Conservation (phyloP, 352 stramenopile genomes). For the Globisporangium polare region DNA sequence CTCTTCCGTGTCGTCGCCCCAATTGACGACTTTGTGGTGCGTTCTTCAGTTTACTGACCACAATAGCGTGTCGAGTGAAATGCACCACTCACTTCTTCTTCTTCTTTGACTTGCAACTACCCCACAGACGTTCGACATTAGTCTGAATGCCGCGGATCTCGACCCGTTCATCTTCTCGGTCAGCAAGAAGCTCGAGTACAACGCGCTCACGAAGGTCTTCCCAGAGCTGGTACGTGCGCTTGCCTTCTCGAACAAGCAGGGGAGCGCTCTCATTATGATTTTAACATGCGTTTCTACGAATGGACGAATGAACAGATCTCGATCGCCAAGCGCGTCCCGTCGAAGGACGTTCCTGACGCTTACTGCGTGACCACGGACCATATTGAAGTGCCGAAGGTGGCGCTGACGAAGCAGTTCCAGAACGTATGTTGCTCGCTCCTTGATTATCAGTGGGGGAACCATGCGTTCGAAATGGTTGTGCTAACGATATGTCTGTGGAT, state of each 20-base stretch:
- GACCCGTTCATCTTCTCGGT: slow-evolving; percentile 72
- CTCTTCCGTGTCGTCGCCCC: slow-evolving; percentile 46
- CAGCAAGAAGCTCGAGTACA: slow-evolving; percentile 74
- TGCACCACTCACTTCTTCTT: background rate
- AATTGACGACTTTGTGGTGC: slow-evolving; percentile 14
- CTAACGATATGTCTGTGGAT: background rate
- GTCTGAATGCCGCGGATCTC: slow-evolving; percentile 47
- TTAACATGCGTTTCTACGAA: background rate
- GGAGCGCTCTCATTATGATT: background rate
- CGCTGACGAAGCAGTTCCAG: slow-evolving; percentile 47
- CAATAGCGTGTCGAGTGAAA: background rate
- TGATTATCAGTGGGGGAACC: background rate
- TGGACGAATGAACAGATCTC: slow-evolving; percentile 37
- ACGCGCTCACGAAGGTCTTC: slow-evolving; percentile 59
- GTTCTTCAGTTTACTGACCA: background rate
- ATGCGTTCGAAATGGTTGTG: background rate
- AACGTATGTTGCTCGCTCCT: slow-evolving; percentile 17
- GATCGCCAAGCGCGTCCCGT: slow-evolving; percentile 52
- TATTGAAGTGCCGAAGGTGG: slow-evolving; percentile 56
- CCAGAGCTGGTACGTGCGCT: slow-evolving; percentile 48
- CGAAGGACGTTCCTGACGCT: slow-evolving; percentile 51
- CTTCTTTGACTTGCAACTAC: background rate
- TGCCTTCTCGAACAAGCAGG: background rate
- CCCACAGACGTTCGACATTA: slow-evolving; percentile 62
- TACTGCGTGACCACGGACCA: slow-evolving; percentile 67